A percentile compares a stretch with the other conserved stretches of the same genome.
Evolutionary conservation across 1,284 basidiomycete genomes (phyloP).

Genomic region (Marasmius oreades): DNA sequence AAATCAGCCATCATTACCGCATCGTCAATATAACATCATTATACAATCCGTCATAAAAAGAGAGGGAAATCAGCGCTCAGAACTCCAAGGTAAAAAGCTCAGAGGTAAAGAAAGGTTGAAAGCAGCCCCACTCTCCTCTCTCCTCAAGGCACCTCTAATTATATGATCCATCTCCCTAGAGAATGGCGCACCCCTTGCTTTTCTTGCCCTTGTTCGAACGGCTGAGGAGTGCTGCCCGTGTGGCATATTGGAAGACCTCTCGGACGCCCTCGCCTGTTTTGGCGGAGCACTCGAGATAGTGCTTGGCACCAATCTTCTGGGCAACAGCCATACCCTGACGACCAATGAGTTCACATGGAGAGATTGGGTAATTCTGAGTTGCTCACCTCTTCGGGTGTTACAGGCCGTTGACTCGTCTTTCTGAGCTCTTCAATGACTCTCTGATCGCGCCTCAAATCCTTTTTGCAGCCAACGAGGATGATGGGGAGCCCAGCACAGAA

Average conservation of each 20-base stretch:
- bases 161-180: slow-evolving; percentile 31
- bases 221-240: slow-evolving; percentile 71
- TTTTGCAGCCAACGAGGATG: slow-evolving; percentile 93
- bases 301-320: slow-evolving; percentile 85
- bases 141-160: background rate
- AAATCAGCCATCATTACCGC: background rate
- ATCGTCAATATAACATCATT: slow-evolving; percentile 4
- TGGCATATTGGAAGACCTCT: slow-evolving; percentile 91
- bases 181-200: slow-evolving; percentile 43
- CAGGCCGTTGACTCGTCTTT: slow-evolving; percentile 80
- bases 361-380: background rate
- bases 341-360: slow-evolving; percentile 1
- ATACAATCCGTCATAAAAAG: slow-evolving; percentile 5
- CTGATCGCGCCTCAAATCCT: slow-evolving; percentile 78
- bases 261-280: slow-evolving; percentile 87
- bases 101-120: background rate
- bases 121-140: background rate
- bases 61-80: background rate
- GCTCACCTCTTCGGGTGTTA: slow-evolving; percentile 41
- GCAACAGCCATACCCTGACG: slow-evolving; percentile 80
- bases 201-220: slow-evolving; percentile 36
- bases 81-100: background rate
- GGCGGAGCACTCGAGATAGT: slow-evolving; percentile 90
- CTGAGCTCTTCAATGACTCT: slow-evolving; percentile 79
- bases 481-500: slow-evolving; percentile 87